A percentile compares a stretch with the other conserved stretches of the same genome.
phyloP scores from a whole-genome alignment of 108 stramenopile species.

The Nitzschia sp. region DNA sequence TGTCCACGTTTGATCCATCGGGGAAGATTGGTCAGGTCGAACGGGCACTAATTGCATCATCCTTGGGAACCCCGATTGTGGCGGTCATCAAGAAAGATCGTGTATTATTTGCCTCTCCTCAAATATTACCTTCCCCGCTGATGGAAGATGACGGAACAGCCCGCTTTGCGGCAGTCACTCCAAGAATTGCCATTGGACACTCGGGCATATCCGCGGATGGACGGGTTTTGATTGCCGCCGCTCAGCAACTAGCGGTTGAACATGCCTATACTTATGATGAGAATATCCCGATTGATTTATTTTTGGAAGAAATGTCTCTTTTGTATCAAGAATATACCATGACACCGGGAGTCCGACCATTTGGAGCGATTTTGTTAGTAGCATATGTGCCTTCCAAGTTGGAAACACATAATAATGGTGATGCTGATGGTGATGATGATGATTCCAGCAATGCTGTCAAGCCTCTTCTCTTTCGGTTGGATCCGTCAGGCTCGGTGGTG shows the following conservation, averaged over 20 bases:
- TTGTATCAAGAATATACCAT: constrained; percentile 82
- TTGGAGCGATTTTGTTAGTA: constrained; percentile 71
- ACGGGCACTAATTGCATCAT: constrained; percentile 75
- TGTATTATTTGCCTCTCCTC: constrained; percentile 45
- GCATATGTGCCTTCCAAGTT: constrained; percentile 37
- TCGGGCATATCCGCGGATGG: constrained; percentile 82
- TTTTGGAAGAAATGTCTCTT: constrained; percentile 63
- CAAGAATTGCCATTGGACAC: constrained; percentile 55
- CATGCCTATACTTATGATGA: constrained; percentile 75
- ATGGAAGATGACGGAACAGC: constrained; percentile 78
- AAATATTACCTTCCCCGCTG: constrained; percentile 59
- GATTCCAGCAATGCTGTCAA: constrained; percentile 2
- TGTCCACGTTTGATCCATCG: constrained; percentile 92
- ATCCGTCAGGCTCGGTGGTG: constrained; percentile 61
- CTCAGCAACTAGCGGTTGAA: constrained; percentile 67
- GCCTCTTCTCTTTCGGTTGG: constrained; percentile 63
- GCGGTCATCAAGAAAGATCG: constrained; percentile 32
- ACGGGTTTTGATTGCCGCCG: constrained; percentile 62
- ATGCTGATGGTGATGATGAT: not conserved
- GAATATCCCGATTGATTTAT: constrained; percentile 50
- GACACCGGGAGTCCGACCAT: constrained; percentile 72
- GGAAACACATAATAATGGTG: not conserved
- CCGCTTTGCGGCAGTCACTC: constrained; percentile 54
- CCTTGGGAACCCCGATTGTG: constrained; percentile 69
- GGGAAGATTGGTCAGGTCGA: constrained; percentile 95